Evolutionary conservation across 2,329 filamentous ascomycete species (phyloP), one percentile per base, ranked within the genome.

Genomic region (Elsinoe fawcettii): DNA sequence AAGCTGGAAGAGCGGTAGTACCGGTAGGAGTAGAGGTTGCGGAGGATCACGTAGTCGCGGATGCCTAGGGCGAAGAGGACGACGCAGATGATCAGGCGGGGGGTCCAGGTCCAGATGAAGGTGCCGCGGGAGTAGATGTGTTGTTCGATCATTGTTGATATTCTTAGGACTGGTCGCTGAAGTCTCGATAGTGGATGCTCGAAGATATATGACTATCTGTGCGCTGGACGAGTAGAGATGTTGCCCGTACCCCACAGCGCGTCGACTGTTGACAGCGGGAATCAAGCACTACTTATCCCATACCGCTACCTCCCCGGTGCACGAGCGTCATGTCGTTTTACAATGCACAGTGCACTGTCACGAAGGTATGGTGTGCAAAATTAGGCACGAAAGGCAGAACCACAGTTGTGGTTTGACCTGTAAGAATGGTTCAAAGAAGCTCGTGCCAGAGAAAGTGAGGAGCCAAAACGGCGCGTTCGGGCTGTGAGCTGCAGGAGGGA

Each of bases 41-140:
- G 25, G 23, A 56, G 46, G 43, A 39, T 32, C 39, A 43, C 22
- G 47, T 56, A 51, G 55, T 43, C 44, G 30, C 39, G 54, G 20
- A 51, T 18, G 32, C 25, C 32, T 3, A 53, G 49, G 18, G 30
- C 49, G 16, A 53, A 34, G 12, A 53, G 12, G 49, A 39, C 32
- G 14, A 53, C 30, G 34, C 49, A 53, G 49, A 53, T 39, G 49
- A 53, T 39, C 4, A 34, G 20, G 7, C 49, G 27, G 12, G 49
- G 32, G 5, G 34, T 18, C 49, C 49, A 36, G 7, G 49, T 53
- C 18, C 49, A 30, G 49, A 53, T 23, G 18, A 53, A 32, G 3
- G 34, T 53, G 30, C n/a, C 16, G 32, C 49, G 30, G 34, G n/a
- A 22, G 25, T 34, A 53, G 32, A 34, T 30, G 25, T 18, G 34